phyloP scores from a whole-genome alignment of 805 yeast genomes.

The Kuraishia hungarica region DNA sequence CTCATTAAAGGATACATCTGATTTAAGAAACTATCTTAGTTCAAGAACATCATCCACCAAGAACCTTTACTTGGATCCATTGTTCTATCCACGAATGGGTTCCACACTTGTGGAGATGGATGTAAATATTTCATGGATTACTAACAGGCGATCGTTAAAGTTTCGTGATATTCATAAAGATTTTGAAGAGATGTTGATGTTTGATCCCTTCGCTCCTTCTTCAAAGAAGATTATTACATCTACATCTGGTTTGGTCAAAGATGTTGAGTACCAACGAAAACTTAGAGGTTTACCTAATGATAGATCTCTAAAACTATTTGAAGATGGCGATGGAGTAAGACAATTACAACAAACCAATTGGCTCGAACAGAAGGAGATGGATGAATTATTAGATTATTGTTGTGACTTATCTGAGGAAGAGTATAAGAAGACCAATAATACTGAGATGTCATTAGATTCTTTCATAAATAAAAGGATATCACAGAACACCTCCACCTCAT shows the following conservation, averaged over 20 bases:
- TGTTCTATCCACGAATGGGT: slow-evolving; percentile 43
- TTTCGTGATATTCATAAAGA: slow-evolving; percentile 43
- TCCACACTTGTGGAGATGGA: slow-evolving; percentile 67
- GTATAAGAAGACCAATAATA: slow-evolving; percentile 3
- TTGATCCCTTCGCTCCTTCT: neutral
- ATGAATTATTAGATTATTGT: slow-evolving; percentile 22
- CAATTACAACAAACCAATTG: slow-evolving; percentile 19
- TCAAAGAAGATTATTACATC: slow-evolving; percentile 25
- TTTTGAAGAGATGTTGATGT: slow-evolving; percentile 27
- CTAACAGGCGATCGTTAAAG: slow-evolving; percentile 39
- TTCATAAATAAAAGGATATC: neutral
- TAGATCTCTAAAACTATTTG: slow-evolving; percentile 14
- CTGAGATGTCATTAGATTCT: neutral
- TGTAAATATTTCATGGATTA: slow-evolving; percentile 47
- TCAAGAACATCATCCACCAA: slow-evolving; percentile 1
- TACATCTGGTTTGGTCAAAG: slow-evolving; percentile 52
- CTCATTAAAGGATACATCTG: slow-evolving; percentile 16
- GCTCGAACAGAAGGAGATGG: slow-evolving; percentile 32
- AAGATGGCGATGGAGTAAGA: slow-evolving; percentile 16
- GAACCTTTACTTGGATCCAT: slow-evolving; percentile 20
- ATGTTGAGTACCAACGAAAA: slow-evolving; percentile 44
- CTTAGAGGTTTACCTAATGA: slow-evolving; percentile 21
- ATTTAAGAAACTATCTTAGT: neutral
- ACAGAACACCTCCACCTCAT: neutral
- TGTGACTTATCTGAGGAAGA: slow-evolving; percentile 14